These are phyloP conservation scores for Salix brachista DNA, from an alignment of 345 rosid genomes.

Conservation along the genomic window DNA sequence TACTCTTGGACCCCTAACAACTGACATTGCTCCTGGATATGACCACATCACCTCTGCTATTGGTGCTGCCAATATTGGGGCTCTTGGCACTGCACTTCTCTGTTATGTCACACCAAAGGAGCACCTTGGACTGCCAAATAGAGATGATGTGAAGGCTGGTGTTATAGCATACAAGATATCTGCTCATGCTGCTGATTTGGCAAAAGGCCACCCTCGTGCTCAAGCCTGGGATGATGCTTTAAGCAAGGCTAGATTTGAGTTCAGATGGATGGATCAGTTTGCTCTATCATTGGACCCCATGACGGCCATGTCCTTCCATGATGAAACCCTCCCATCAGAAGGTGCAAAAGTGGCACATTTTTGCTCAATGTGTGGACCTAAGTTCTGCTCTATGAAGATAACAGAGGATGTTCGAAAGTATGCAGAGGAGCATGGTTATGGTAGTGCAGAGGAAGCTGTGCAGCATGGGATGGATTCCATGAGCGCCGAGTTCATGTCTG, in stretches of 20 bases:
- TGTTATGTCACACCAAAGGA: conserved; percentile 98
- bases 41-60: conserved; percentile 99
- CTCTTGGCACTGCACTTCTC: conserved; percentile 97
- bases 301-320: conserved; percentile 98
- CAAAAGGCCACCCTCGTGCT: conserved; percentile 90
- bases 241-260: conserved; percentile 95
- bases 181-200: conserved; percentile 98
- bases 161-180: conserved; percentile 96
- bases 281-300: conserved; percentile 94
- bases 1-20: conserved; percentile 93
- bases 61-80: conserved; percentile 98
- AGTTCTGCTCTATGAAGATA: conserved; percentile 99
- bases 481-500: conserved; percentile 88
- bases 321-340: conserved; percentile 93
- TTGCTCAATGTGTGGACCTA: conserved; percentile 99
- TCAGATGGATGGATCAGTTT: conserved; percentile 98
- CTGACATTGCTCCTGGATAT: conserved; percentile 96
- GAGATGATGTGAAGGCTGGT: conserved; percentile 97
- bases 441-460: conserved; percentile 84
- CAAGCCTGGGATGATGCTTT: conserved; percentile 97
- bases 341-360: conserved; percentile 99
- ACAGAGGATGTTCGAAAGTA: conserved; percentile 96
- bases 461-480: conserved; percentile 87
- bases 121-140: conserved; percentile 95
- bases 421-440: conserved; percentile 96